Evolutionary conservation across 257 asterid species (phyloP).

Genomic region (Marsdenia floribunda): DNA sequence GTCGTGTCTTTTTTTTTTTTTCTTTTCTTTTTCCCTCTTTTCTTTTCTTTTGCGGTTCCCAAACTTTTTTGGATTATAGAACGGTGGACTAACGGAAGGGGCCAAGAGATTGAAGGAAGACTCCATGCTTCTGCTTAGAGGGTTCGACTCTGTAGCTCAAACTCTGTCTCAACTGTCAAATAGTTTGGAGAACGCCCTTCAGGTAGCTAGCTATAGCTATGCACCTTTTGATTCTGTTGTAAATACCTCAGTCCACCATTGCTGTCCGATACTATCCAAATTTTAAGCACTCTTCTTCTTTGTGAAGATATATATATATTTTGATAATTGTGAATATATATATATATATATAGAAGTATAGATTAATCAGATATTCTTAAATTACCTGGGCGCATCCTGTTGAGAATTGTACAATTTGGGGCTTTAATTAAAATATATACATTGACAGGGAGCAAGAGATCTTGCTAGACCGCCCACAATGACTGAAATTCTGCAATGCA

Average conservation of each 20-base stretch:
- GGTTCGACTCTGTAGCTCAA: slow-evolving; percentile 61
- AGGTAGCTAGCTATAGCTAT: slow-evolving; percentile 45
- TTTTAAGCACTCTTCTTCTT: background rate
- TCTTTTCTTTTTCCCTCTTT: background rate
- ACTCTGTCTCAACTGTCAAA: slow-evolving; percentile 69
- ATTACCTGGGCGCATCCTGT: background rate
- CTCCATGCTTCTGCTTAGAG: slow-evolving; percentile 39
- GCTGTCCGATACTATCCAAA: background rate
- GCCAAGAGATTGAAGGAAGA: slow-evolving; percentile 42
- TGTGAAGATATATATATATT: background rate
- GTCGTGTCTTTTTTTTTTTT: slow-evolving; percentile 17
- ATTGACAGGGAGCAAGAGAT: slow-evolving; percentile 67
- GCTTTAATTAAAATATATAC: background rate
- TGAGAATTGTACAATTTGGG: background rate
- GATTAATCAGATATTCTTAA: background rate
- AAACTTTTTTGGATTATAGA: slow-evolving; percentile 21
- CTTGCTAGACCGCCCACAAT: slow-evolving; percentile 65
- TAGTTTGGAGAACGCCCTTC: slow-evolving; percentile 69
- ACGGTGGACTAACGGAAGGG: slow-evolving; percentile 32
- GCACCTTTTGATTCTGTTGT: no score
- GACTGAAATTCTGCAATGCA: slow-evolving; percentile 58
- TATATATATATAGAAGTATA: no score
- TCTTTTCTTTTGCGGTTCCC: background rate
- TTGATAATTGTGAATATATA: no score
- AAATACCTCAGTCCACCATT: background rate